phyloP scores from a whole-genome alignment of 2,329 filamentous ascomycete genomes.

The Alternaria atra region DNA sequence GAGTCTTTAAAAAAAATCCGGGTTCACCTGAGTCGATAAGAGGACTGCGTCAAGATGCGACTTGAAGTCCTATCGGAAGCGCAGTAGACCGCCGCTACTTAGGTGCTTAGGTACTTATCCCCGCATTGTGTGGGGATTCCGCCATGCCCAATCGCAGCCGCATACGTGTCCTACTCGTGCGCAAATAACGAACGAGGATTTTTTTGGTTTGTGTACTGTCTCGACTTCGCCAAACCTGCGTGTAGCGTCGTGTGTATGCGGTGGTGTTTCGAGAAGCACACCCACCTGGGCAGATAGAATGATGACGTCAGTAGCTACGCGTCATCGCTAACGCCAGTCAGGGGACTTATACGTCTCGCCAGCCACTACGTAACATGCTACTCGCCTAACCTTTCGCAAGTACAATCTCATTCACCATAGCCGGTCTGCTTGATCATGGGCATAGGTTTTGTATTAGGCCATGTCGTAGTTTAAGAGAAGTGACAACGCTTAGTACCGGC shows the following conservation, averaged over 20 bases:
- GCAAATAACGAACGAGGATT: not conserved
- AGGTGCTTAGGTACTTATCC: not conserved
- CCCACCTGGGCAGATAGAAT: too few relatives aligned
- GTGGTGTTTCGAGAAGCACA: not conserved
- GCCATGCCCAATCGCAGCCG: not conserved
- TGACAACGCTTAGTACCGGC: not conserved
- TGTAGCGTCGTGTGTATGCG: not conserved
- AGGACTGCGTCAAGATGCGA: not conserved
- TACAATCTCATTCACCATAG: not conserved
- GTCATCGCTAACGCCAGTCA: not conserved
- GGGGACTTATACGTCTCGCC: not conserved
- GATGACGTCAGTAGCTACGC: not conserved
- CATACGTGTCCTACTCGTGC: not conserved
- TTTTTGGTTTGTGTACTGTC: not conserved
- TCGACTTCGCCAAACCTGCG: not conserved
- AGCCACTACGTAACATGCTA: not conserved
- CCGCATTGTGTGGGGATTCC: not conserved
- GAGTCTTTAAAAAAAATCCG: not conserved
- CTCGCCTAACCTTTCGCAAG: not conserved
- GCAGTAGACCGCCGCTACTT: not conserved
- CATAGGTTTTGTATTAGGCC: not conserved
- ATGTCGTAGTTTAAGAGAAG: not conserved
- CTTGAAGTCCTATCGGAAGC: not conserved
- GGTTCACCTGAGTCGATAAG: not conserved
- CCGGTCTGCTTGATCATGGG: not conserved